Evolutionary conservation across 495 filamentous ascomycete species (phyloP), one percentile per base, ranked within the genome.

Genomic region (Polyplosphaeria fusca): DNA sequence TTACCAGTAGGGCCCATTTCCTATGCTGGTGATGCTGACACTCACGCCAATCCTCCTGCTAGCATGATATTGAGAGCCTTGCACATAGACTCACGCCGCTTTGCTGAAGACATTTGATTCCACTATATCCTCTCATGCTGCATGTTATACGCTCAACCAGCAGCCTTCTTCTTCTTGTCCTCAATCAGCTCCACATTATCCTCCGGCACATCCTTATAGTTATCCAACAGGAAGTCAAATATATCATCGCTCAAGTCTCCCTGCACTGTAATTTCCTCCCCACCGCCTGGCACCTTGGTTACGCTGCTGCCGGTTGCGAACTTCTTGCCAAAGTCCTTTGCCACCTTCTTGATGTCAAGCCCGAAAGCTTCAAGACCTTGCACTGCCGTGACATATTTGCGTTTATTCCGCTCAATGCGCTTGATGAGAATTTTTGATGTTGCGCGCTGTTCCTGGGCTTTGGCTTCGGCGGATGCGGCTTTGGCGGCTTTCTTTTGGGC

Each of bases 241-340:
- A 99, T 86, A 70, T 97, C 93, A 67, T 91, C 91, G 70, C 90
- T 94, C 61, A 96, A 83, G 73, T 99, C 93, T 13, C 93, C 93
- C 72, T 99, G 93, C 37, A 99, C 91, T 27, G 95, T 92, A 68
- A 99, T 96, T 76, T 97, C 93, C 72, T 97, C 93, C 11, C 85
- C 85, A 1, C 91, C 92, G 42, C 82, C 85, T 20, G 89, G 81
- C 5, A 85, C 79, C 74, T 95, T 93, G 14, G 92, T 97, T 38
- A 97, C 91, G 13, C 83, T 88, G n/a, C 83, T 84, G 0, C 93
- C 93, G 1, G 93, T 96, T 16, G 94, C 94, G 68, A 99, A 91
- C 71, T 89, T 91, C 77, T 91, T 91, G 47, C 88, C 88, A 59
- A 91, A 85, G 58, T 91, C 88, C 74, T 92, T 92, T 41, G 88